Evolutionary conservation across 148 eudicot genomes (phyloP).

Genomic region (Mesembryanthemum crystallinum): DNA sequence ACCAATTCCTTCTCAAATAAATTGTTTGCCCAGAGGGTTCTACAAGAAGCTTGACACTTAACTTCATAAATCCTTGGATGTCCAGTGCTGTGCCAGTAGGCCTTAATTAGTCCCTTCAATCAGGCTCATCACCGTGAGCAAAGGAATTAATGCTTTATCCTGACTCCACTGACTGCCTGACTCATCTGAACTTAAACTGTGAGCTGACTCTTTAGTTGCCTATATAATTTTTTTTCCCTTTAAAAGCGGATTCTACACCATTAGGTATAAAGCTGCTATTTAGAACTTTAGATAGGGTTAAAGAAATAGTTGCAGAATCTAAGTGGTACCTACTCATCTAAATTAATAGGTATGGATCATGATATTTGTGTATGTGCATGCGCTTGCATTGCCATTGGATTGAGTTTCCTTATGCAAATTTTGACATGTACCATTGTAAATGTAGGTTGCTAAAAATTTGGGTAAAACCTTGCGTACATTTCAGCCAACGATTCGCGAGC

Average conservation of each 20-base stretch:
- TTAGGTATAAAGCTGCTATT: not conserved
- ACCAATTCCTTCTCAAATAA: not conserved
- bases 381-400: not conserved
- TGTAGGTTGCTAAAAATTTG: conserved; percentile 82
- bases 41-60: not conserved
- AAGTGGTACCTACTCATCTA: not conserved
- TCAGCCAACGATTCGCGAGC: conserved; percentile 92
- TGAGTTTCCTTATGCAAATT: conserved; percentile 2
- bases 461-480: conserved; percentile 88
- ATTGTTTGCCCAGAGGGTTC: not conserved
- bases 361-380: not conserved
- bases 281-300: not conserved
- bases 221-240: not conserved
- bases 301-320: not conserved
- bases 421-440: conserved; percentile 17
- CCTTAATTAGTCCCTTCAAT: not conserved
- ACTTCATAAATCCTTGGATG: not conserved
- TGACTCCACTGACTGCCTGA: not conserved
- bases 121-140: not conserved
- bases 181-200: not conserved
- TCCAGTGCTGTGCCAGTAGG: not conserved
- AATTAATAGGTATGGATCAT: not conserved
- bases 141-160: not conserved
- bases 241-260: not conserved
- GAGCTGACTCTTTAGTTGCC: not conserved